Evolutionary conservation across 2,329 filamentous ascomycete genomes (phyloP), one percentile per base, ranked within the genome.

Genomic region (Fusarium sp.): DNA sequence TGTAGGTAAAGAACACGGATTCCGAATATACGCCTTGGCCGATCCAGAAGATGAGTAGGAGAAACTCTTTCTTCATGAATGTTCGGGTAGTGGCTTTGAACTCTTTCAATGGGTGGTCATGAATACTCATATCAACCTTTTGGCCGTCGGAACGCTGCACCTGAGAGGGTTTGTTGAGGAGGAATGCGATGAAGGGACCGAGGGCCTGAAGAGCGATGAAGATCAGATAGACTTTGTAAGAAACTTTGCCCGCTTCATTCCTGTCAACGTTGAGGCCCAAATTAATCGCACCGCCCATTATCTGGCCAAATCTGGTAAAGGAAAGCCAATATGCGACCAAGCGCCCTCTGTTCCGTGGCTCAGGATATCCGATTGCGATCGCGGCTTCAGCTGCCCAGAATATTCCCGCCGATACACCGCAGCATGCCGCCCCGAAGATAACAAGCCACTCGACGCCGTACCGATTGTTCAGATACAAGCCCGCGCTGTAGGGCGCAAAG

Each of bases 141-240:
- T 85, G 82, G 0, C 90, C 89, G 63, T 92, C 90, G 2, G 83
- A 85, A 1, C 90, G 83, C 75, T 92, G 83, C 0, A 92, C 90
- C 40, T 87, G 81, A 0, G 78, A 78, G 0, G 91, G 90, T 0
- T 77, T 78, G 22, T 85, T 91, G 10, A 92, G 76, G 0, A 92
- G 78, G 3, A 91, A 74, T 0, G 84, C 90, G 0, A 87, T 85
- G 32, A 91, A 83, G 0, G 90, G 89, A 0, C 87, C 90, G 0
- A 85, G 62, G 1, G 86, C 86, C 71, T 92, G 91, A 0, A 93
- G 78, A 0, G 86, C 88, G 58, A 92, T 91, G 72, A 93, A 92
- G 10, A 90, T 80, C 11, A 90, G 79, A 70, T 88, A 92, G 0
- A 92, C 90, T 0, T 84, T 85, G 66, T 91, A 92, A 0, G 87